Evolutionary conservation across 768 basidiomycete species (phyloP), one percentile per base, ranked within the genome.

Genomic region (Lactarius deliciosus): DNA sequence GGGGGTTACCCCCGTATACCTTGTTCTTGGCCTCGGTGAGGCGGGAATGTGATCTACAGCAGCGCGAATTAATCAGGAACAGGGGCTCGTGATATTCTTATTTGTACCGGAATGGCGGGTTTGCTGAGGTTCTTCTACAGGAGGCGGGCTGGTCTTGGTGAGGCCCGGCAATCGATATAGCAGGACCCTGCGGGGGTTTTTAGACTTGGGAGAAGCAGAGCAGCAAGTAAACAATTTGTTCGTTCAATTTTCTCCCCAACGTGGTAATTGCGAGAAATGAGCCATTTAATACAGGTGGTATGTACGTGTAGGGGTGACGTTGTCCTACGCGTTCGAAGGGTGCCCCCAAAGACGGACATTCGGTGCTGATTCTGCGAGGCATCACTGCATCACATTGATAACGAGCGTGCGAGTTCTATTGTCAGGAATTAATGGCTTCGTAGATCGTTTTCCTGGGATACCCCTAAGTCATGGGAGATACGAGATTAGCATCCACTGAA

Each of bases 221-320:
- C 22, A 13, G 47, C 22, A 50, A 50, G 10, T 22, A 25, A 15
- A 22, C 41, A 41, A 18, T 18, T 34, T 41, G 15, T 18, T 41
- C 16, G 16, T 50, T 50, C 13, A 5, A 25, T 25, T 22, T 5
- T 22, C 47, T 13, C 22, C 16, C 16, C 22, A 22, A 25, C 18
- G 22, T 22, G 47, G 47, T 15, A 22, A 50, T 25, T 50, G 47
- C 25, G 47, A 22, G 9, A 22, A 25, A 50, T 50, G 47, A 22
- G 47, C 47, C 22, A 50, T 50, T 11, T 50, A n/a, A 50, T 22
- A 50, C 47, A 50, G 47, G 47, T n/a, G 47, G 47, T 22, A 4
- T 50, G 47, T 50, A 50, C 47, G 22, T 50, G 22, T 50, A 50
- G 47, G 47, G 47, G n/a, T 45, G 43, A 45, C 43, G 18, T 45